Conservation (phyloP, 2,329 filamentous ascomycete species). For the Immersiporthe knoxdaviesiana region DNA sequence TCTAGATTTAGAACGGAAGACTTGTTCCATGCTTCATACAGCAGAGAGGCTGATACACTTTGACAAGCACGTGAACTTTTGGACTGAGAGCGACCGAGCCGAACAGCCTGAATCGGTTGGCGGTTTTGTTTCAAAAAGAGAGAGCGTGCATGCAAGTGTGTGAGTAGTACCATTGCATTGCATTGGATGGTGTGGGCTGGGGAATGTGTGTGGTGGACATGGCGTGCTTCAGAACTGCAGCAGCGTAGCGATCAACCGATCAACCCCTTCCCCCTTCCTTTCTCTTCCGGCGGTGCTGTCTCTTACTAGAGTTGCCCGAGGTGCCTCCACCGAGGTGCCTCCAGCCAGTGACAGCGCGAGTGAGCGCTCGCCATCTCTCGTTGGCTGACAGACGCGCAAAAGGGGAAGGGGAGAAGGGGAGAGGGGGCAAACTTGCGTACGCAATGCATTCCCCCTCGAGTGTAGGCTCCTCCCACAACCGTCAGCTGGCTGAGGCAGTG, state of each 20-base stretch:
- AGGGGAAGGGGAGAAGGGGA: too few species aligned
- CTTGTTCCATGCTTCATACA: conserved; percentile 6
- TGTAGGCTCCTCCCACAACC: conserved; percentile 4
- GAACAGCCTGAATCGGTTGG: not conserved
- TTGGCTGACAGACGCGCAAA: not conserved
- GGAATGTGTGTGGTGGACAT: conserved; percentile 6
- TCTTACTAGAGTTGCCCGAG: conserved; percentile 20
- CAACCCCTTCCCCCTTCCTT: too few species aligned
- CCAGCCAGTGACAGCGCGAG: conserved; percentile 16
- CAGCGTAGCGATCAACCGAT: conserved; percentile 11
- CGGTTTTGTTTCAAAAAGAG: not conserved
- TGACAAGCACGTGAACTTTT: not conserved
- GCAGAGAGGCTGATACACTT: conserved; percentile 6
- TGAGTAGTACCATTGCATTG: not conserved
- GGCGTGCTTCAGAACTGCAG: conserved; percentile 9
- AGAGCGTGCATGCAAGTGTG: not conserved
- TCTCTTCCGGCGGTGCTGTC: conserved; percentile 9
- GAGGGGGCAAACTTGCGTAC: conserved; percentile 13
- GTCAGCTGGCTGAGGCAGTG: conserved; percentile 8
- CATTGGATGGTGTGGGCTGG: conserved; percentile 1
- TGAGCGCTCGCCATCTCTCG: not conserved
- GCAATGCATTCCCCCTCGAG: conserved; percentile 15
- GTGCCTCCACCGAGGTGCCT: conserved; percentile 24
- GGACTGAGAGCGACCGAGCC: not conserved
- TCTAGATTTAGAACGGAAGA: conserved; percentile 10